Conservation (phyloP, 331 rosid genomes). For the Acacia pycnantha region DNA sequence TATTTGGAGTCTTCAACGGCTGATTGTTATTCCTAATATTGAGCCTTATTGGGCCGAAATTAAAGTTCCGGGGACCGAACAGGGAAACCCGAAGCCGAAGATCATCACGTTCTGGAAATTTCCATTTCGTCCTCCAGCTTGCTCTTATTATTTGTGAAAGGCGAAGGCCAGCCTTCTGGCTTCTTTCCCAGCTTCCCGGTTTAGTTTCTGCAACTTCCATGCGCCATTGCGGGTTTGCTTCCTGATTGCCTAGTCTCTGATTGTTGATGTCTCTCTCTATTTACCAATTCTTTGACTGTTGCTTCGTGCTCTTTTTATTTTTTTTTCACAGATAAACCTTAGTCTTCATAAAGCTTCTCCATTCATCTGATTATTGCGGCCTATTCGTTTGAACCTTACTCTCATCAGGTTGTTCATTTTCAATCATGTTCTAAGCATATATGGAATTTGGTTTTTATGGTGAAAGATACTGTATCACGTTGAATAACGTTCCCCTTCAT, state of each 20-base stretch:
- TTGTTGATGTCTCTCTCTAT: not conserved
- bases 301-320: not conserved
- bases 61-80: not conserved
- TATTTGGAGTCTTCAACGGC: not conserved
- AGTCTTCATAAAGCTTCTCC: too few species aligned
- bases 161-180: not conserved
- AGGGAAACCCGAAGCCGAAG: not conserved
- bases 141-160: not conserved
- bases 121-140: not conserved
- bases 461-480: not conserved
- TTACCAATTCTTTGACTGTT: not conserved
- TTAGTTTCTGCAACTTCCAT: not conserved
- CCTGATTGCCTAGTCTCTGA: not conserved
- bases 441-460: not conserved
- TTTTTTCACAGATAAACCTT: not conserved
- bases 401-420: not conserved
- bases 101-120: not conserved
- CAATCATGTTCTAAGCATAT: not conserved
- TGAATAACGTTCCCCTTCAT: not conserved
- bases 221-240: not conserved
- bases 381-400: not conserved
- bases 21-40: not conserved
- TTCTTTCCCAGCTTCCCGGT: not conserved
- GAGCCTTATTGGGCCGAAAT: not conserved
- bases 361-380: not conserved